phyloP scores from a whole-genome alignment of 345 rosid species.

The Arabidopsis thaliana region TAIR10.1 NC_003071.7:9603001-9603500 shows the following conservation, averaged over 20 bases:
- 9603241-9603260: background rate
- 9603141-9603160: slow-evolving; percentile 87
- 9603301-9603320: slow-evolving; percentile 68
- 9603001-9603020: slow-evolving; percentile 22
- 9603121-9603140: slow-evolving; percentile 91
- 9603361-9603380: slow-evolving; percentile 80
- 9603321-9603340: slow-evolving; percentile 75
- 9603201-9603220: slow-evolving; percentile 72
- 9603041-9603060: slow-evolving; percentile 83
- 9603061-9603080: slow-evolving; percentile 94
- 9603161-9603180: slow-evolving; percentile 79
- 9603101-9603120: slow-evolving; percentile 83
- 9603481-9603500: slow-evolving; percentile 65
- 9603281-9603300: slow-evolving; percentile 17
- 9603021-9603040: slow-evolving; percentile 16
- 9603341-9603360: slow-evolving; percentile 78
- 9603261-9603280: slow-evolving; percentile 29
- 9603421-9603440: slow-evolving; percentile 71
- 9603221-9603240: background rate
- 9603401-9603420: slow-evolving; percentile 66
- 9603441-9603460: slow-evolving; percentile 86
- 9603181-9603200: slow-evolving; percentile 83
- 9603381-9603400: slow-evolving; percentile 70
- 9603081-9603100: slow-evolving; percentile 91
- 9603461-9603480: slow-evolving; percentile 59